Percentiles rank a stretch among this genome's conserved stretches.
phyloP scores from a whole-genome alignment of 1,284 basidiomycete species.

The Xanthoconium separans region DNA sequence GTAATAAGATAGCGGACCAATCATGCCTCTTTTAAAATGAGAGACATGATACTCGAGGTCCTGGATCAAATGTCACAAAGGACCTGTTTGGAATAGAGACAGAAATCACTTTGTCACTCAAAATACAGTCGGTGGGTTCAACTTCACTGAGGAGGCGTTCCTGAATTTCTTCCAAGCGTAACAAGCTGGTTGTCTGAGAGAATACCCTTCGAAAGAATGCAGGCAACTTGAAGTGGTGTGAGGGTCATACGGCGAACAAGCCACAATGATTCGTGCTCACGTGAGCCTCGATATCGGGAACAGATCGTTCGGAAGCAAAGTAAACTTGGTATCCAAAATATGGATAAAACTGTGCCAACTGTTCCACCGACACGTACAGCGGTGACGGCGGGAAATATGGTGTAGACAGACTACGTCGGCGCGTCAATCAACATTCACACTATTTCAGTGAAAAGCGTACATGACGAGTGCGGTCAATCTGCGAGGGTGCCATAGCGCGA shows the following conservation, averaged over 20 bases:
- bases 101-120: constrained; percentile 21
- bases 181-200: background rate
- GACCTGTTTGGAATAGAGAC: background rate
- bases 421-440: background rate
- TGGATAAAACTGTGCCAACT: constrained; percentile 50
- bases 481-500: constrained; percentile 67
- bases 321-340: constrained; percentile 64
- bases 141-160: constrained; percentile 4
- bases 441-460: constrained; percentile 38
- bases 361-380: constrained; percentile 48
- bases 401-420: constrained; percentile 50
- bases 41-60: constrained; percentile 52
- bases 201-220: constrained; percentile 20
- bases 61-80: constrained; percentile 31
- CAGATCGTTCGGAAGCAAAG: constrained; percentile 50
- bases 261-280: constrained; percentile 33
- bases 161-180: constrained; percentile 8
- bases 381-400: constrained; percentile 58
- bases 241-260: background rate
- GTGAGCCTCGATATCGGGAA: constrained; percentile 50
- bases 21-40: constrained; percentile 52
- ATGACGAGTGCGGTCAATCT: constrained; percentile 54
- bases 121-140: constrained; percentile 12
- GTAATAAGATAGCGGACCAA: constrained; percentile 70
- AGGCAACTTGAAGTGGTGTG: constrained; percentile 16